Percentiles rank a stretch among this genome's conserved stretches.
These are phyloP conservation scores for Ustilago shanxiensis DNA, from an alignment of 1,284 basidiomycete species.

Conservation along the genomic window DNA sequence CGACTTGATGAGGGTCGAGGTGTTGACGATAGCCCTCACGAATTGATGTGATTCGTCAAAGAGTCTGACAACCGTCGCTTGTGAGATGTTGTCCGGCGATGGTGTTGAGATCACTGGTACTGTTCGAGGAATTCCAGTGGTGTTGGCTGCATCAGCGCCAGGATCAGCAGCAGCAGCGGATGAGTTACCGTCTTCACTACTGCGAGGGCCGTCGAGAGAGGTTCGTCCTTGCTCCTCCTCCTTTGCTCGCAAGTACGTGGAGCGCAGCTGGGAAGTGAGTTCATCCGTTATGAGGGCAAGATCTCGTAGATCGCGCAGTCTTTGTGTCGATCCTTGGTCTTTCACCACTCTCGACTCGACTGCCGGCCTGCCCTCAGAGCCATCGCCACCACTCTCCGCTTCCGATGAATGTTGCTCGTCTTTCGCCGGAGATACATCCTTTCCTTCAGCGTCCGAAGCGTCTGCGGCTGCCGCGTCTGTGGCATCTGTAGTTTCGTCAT, in stretches of 20 bases:
- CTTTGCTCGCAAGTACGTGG: slow-evolving; percentile 40
- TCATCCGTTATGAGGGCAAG: slow-evolving; percentile 40
- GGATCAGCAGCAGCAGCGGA: background rate
- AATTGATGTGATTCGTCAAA: slow-evolving; percentile 61
- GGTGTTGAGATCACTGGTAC: background rate
- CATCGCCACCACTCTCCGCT: slow-evolving; percentile 21
- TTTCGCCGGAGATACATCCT: background rate
- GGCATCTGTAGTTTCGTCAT: slow-evolving; percentile 3
- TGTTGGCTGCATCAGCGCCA: background rate
- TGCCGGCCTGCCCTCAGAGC: background rate
- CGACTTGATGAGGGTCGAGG: slow-evolving; percentile 60
- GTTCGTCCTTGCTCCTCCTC: slow-evolving; percentile 37
- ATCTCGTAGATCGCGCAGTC: slow-evolving; percentile 33
- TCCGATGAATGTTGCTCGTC: background rate
- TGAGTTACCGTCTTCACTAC: background rate
- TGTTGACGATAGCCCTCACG: slow-evolving; percentile 60
- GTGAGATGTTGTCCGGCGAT: slow-evolving; percentile 37
- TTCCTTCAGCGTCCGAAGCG: slow-evolving; percentile 6
- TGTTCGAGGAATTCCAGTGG: background rate
- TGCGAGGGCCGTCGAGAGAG: slow-evolving; percentile 14
- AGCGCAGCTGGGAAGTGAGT: slow-evolving; percentile 45
- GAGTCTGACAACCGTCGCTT: slow-evolving; percentile 34
- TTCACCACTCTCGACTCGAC: background rate
- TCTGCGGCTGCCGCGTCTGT: slow-evolving; percentile 5
- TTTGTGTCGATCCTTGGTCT: background rate